A percentile compares a stretch with the other conserved stretches of the same genome.
Evolutionary conservation across 495 filamentous ascomycete genomes (phyloP).

Genomic region (Hypoxylon subgilvum): DNA sequence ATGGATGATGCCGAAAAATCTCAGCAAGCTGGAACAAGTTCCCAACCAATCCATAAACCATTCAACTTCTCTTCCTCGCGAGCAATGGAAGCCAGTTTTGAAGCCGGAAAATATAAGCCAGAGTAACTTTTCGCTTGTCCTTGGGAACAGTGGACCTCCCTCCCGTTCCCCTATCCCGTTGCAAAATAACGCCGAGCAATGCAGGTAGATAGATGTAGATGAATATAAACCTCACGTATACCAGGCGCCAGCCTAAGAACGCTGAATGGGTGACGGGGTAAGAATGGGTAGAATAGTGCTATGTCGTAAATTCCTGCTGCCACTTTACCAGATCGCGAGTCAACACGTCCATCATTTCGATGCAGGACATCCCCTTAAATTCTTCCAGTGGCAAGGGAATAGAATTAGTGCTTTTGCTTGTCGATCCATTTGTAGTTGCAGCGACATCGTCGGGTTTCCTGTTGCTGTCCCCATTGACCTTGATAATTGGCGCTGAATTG

Average conservation of each 20-base stretch:
- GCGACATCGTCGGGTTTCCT: slow-evolving; percentile 27
- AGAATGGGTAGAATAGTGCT: slow-evolving; percentile 7
- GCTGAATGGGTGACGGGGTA: slow-evolving; percentile 4
- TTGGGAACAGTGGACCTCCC: slow-evolving; percentile 2
- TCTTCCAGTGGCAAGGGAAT: slow-evolving; percentile 38
- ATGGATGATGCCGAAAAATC: too few relatives aligned
- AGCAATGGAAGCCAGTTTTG: slow-evolving; percentile 23
- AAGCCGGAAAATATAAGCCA: slow-evolving; percentile 3
- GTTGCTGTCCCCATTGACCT: slow-evolving; percentile 42
- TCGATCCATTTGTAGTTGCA: slow-evolving; percentile 6
- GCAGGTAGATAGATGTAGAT: slow-evolving; percentile 6
- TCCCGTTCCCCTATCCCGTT: background rate
- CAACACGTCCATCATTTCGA: slow-evolving; percentile 84
- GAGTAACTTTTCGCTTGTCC: background rate
- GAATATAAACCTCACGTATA: background rate
- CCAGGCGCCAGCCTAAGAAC: slow-evolving; percentile 15
- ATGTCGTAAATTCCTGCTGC: slow-evolving; percentile 65
- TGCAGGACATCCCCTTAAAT: slow-evolving; percentile 71
- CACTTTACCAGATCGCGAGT: slow-evolving; percentile 77
- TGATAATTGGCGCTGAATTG: slow-evolving; percentile 36
- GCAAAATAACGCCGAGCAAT: slow-evolving; percentile 27
- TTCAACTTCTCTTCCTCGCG: slow-evolving; percentile 12
- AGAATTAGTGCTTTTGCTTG: slow-evolving; percentile 35
- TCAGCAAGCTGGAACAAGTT: too few relatives aligned
- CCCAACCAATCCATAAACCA: slow-evolving; percentile 1